Evolutionary conservation across 2,329 filamentous ascomycete genomes (phyloP).

Genomic region (Alternaria atra): DNA sequence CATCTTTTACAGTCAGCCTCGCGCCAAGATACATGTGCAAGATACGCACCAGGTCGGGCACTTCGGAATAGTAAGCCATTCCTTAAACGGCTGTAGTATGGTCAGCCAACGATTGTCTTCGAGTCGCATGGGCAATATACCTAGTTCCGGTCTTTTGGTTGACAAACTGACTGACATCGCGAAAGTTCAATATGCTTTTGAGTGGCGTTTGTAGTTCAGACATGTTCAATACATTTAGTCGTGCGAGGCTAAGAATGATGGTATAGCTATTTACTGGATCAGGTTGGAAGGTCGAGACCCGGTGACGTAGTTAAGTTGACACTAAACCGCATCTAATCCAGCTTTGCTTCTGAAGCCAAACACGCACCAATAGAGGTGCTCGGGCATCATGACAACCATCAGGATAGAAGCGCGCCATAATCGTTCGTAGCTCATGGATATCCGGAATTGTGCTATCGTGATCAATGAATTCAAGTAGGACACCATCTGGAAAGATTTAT

Average conservation of each 20-base stretch:
- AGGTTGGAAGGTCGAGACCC: background rate
- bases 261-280: background rate
- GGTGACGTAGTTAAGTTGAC: slow-evolving; percentile 20
- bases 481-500: background rate
- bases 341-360: background rate
- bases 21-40: background rate
- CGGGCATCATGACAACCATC: slow-evolving; percentile 1
- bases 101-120: slow-evolving; percentile 7
- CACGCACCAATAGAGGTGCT: background rate
- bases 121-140: slow-evolving; percentile 14
- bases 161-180: slow-evolving; percentile 47
- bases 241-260: slow-evolving; percentile 1
- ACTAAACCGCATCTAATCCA: slow-evolving; percentile 11
- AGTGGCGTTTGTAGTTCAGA: slow-evolving; percentile 28
- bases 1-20: slow-evolving; percentile 60
- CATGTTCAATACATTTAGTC: slow-evolving; percentile 8
- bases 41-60: slow-evolving; percentile 45
- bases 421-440: background rate
- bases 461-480: background rate
- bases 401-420: background rate
- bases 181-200: slow-evolving; percentile 48
- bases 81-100: slow-evolving; percentile 31
- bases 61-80: slow-evolving; percentile 45
- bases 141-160: slow-evolving; percentile 32
- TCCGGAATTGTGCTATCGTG: background rate